These are phyloP conservation scores for Colletotrichum trifolii DNA, from an alignment of 2,329 filamentous ascomycete species.

Conservation along the genomic window DNA sequence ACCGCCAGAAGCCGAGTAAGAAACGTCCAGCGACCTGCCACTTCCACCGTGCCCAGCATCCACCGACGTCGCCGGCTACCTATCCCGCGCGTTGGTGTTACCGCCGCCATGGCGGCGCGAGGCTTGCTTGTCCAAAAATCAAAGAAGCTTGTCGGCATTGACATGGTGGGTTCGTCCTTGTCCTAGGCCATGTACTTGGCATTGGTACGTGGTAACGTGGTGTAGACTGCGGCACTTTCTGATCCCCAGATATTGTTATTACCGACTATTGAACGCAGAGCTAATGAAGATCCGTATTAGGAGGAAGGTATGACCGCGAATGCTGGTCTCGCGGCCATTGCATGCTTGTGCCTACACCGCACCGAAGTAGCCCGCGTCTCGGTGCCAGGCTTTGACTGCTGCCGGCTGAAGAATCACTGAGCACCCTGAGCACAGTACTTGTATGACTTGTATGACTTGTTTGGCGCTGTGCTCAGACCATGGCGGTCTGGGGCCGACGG, in stretches of 20 bases:
- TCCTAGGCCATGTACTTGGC: neutral
- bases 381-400: neutral
- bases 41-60: neutral
- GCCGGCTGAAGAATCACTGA: too few species aligned
- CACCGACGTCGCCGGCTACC: neutral
- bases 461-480: slow-evolving; percentile 11
- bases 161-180: slow-evolving; percentile 3
- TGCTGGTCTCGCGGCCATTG: too few species aligned
- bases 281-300: neutral
- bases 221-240: neutral
- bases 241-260: neutral
- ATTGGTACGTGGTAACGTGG: neutral
- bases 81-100: slow-evolving; percentile 1
- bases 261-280: neutral
- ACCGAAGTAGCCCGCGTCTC: neutral
- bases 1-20: slow-evolving; percentile 13
- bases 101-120: slow-evolving; percentile 8
- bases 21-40: slow-evolving; percentile 11
- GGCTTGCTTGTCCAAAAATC: slow-evolving; percentile 6
- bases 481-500: slow-evolving; percentile 26
- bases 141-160: slow-evolving; percentile 14
- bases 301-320: neutral
- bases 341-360: too few species aligned
- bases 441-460: too few species aligned
- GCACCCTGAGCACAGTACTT: too few species aligned